These are phyloP conservation scores for Phylloporus sp. DNA, from an alignment of 1,284 basidiomycete species.

Conservation along the genomic window DNA sequence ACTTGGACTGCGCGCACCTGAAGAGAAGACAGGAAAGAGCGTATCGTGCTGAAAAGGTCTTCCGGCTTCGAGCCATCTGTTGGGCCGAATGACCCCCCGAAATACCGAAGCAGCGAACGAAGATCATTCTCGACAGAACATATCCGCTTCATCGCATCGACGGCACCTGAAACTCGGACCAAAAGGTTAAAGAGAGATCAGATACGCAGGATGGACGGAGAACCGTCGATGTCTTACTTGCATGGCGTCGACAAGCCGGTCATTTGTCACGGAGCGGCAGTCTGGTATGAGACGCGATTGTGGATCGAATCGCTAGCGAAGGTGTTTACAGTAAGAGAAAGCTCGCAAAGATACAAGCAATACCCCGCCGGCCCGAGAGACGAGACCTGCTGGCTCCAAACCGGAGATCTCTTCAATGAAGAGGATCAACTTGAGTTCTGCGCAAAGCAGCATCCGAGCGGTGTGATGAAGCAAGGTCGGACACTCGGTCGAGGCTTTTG, in stretches of 20 bases:
- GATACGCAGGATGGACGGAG: neutral
- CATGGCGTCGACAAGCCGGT: constrained; percentile 64
- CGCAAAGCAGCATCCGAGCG: constrained; percentile 75
- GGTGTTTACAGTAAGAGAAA: constrained; percentile 73
- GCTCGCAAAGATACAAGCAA: constrained; percentile 53
- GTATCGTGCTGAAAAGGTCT: constrained; percentile 80
- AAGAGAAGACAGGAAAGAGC: no score
- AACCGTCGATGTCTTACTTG: neutral
- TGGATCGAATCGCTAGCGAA: constrained; percentile 62
- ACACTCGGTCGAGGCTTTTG: constrained; percentile 70
- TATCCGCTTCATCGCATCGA: constrained; percentile 72
- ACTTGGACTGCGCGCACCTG: no score
- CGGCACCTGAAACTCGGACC: constrained; percentile 53
- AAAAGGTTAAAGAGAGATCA: constrained; percentile 59
- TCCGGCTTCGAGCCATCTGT: constrained; percentile 76
- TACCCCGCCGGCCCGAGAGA: neutral
- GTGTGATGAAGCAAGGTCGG: constrained; percentile 90
- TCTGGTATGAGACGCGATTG: constrained; percentile 66
- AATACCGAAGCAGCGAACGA: constrained; percentile 68
- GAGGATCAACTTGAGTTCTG: constrained; percentile 69
- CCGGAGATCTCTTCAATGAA: constrained; percentile 87
- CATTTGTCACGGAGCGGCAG: constrained; percentile 47
- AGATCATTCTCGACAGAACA: constrained; percentile 68
- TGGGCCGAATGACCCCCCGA: constrained; percentile 73
- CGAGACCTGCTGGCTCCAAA: constrained; percentile 70